Percentiles rank a stretch among this genome's conserved stretches.
phyloP scores from a whole-genome alignment of 139 green algal genomes.

The Auxenochlorella pyrenoidosa region DNA sequence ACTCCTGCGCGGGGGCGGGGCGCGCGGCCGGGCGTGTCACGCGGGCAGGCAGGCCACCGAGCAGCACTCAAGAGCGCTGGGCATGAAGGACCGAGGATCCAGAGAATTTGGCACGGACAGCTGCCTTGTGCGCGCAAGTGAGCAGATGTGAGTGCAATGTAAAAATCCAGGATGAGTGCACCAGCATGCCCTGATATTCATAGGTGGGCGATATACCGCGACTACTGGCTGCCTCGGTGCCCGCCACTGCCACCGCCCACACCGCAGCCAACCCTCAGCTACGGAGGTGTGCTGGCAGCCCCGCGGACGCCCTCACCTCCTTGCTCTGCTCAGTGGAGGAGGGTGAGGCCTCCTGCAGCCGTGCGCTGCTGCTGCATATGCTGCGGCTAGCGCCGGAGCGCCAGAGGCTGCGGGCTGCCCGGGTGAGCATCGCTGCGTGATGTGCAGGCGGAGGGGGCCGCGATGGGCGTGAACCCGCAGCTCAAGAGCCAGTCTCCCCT shows the following conservation, averaged over 20 bases:
- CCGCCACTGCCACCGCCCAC: neutral
- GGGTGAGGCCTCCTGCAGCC: slow-evolving; percentile 22
- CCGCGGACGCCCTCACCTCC: slow-evolving; percentile 19
- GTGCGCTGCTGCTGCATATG: slow-evolving; percentile 38
- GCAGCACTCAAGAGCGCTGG: no score
- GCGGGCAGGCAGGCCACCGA: neutral
- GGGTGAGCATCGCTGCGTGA: slow-evolving; percentile 33
- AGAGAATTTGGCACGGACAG: no score
- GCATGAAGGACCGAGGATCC: no score
- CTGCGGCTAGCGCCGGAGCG: slow-evolving; percentile 24
- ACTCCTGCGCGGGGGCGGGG: slow-evolving; percentile 42
- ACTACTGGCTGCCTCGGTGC: no score
- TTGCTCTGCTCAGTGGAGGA: slow-evolving; percentile 38
- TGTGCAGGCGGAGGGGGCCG: no score
- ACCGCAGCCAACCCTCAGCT: neutral
- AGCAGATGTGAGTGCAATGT: no score
- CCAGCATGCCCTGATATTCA: no score
- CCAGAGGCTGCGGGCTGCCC: slow-evolving; percentile 33
- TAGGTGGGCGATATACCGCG: no score
- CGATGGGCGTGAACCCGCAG: no score
- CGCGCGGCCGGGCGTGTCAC: neutral
- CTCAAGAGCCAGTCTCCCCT: no score
- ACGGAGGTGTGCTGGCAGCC: neutral
- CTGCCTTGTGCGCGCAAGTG: no score
- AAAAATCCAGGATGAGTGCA: no score